Percentiles rank a stretch among this genome's conserved stretches.
These are phyloP conservation scores for Besnoitia besnoiti DNA, from an alignment of 169 alveolate species.

Conservation along the genomic window DNA sequence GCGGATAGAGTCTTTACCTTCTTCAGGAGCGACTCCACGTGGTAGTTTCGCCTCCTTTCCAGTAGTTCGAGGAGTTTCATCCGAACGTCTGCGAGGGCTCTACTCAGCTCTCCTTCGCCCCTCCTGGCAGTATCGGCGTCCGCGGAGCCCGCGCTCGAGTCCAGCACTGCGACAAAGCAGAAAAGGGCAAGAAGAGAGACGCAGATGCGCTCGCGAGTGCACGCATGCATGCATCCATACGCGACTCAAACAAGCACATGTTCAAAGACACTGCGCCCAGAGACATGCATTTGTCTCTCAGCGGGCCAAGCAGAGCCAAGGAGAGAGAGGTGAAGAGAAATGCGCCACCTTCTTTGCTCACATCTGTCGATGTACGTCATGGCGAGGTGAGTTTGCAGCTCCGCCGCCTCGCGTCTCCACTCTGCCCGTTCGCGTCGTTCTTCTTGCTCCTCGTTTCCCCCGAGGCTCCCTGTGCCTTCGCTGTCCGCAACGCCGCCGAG, in stretches of 20 bases:
- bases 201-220: background rate
- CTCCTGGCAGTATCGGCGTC: background rate
- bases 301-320: no score
- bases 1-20: no score
- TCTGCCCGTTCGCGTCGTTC: background rate
- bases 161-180: background rate
- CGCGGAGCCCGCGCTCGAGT: background rate
- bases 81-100: background rate
- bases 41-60: background rate
- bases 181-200: background rate
- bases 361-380: background rate
- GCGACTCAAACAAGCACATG: no score
- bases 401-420: background rate
- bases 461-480: no score
- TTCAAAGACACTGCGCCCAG: no score
- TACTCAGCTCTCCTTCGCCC: background rate
- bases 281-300: no score
- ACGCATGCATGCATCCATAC: background rate
- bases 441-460: background rate
- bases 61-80: background rate
- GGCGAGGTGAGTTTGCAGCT: slow-evolving; percentile 18
- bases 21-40: background rate
- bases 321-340: background rate
- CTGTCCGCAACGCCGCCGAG: no score
- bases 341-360: background rate